Conservation (phyloP, 495 filamentous ascomycete genomes). For the Lichenothelia convexa region DNA sequence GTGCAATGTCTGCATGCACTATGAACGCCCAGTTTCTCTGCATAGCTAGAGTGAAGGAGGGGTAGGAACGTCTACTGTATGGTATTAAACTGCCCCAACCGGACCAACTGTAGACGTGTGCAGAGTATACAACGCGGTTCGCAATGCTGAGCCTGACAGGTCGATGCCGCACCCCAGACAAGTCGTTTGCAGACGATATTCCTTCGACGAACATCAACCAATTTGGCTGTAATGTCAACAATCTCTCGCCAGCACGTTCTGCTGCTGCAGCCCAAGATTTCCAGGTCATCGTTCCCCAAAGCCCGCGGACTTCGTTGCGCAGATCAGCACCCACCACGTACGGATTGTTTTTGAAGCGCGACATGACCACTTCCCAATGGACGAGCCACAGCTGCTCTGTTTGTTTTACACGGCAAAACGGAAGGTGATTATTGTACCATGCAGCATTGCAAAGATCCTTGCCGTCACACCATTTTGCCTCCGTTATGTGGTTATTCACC, state of each 20-base stretch:
- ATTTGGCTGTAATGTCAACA: slow-evolving; percentile 35
- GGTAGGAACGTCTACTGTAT: slow-evolving; percentile 33
- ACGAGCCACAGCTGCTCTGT: slow-evolving; percentile 38
- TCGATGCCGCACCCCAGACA: slow-evolving; percentile 27
- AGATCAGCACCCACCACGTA: slow-evolving; percentile 40
- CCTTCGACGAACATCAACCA: slow-evolving; percentile 47
- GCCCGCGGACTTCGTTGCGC: slow-evolving; percentile 40
- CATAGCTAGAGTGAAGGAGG: slow-evolving; percentile 38
- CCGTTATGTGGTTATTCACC: slow-evolving; percentile 44
- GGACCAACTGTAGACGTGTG: slow-evolving; percentile 43
- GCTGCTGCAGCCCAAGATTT: slow-evolving; percentile 37
- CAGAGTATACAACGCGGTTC: slow-evolving; percentile 38
- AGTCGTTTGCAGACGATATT: slow-evolving; percentile 39
- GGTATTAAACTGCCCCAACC: slow-evolving; percentile 39
- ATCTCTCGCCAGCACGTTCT: slow-evolving; percentile 33
- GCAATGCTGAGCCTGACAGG: slow-evolving; percentile 33
- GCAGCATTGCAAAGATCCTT: slow-evolving; percentile 39
- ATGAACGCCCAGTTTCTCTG: slow-evolving; percentile 42
- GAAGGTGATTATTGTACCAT: slow-evolving; percentile 38
- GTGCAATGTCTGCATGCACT: slow-evolving; percentile 34
- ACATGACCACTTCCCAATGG: slow-evolving; percentile 42
- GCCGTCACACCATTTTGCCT: slow-evolving; percentile 41
- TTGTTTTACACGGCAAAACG: slow-evolving; percentile 34
- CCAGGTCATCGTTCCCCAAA: slow-evolving; percentile 47
- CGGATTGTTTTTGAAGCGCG: slow-evolving; percentile 28